phyloP scores from a whole-genome alignment of 371 early-diverging fungal genomes.

The Mucor racemosus region DNA sequence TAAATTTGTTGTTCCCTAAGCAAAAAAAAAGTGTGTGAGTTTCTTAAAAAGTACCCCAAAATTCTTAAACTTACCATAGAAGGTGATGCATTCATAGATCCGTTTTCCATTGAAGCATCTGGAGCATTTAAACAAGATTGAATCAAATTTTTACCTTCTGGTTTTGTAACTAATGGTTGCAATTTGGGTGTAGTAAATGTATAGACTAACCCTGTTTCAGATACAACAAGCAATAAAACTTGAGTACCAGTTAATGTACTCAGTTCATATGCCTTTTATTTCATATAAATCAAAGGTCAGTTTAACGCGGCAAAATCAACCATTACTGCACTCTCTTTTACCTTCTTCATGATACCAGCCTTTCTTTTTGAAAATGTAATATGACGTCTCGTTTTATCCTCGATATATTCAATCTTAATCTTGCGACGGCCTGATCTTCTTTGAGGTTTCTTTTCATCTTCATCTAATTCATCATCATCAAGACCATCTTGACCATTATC shows the following conservation, averaged over 20 bases:
- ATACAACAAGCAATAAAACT: constrained; percentile 91
- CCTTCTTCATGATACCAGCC: constrained; percentile 98
- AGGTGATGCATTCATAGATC: constrained; percentile 40
- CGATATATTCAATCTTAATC: constrained; percentile 94
- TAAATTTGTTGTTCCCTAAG: constrained; percentile 1
- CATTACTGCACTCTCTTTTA: constrained; percentile 14
- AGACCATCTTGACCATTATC: constrained; percentile 22
- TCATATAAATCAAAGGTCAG: not conserved
- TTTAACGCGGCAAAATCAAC: not conserved
- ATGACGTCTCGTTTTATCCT: constrained; percentile 88
- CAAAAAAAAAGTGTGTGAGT: constrained; percentile 11
- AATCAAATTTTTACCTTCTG: constrained; percentile 91
- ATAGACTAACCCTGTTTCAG: constrained; percentile 96
- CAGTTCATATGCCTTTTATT: constrained; percentile 85
- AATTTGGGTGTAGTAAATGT: constrained; percentile 97
- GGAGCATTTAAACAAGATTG: constrained; percentile 89
- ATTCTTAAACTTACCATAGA: constrained; percentile 15
- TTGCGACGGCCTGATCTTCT: constrained; percentile 84
- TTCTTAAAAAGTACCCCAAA: not conserved
- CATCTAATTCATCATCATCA: constrained; percentile 29
- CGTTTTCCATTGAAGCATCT: constrained; percentile 73
- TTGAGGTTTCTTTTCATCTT: constrained; percentile 47
- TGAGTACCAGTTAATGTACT: constrained; percentile 95
- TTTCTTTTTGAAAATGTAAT: constrained; percentile 97
- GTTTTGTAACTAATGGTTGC: constrained; percentile 90